Conservation (phyloP, 2,329 filamentous ascomycete genomes). For the Talaromyces pinophilus region DNA sequence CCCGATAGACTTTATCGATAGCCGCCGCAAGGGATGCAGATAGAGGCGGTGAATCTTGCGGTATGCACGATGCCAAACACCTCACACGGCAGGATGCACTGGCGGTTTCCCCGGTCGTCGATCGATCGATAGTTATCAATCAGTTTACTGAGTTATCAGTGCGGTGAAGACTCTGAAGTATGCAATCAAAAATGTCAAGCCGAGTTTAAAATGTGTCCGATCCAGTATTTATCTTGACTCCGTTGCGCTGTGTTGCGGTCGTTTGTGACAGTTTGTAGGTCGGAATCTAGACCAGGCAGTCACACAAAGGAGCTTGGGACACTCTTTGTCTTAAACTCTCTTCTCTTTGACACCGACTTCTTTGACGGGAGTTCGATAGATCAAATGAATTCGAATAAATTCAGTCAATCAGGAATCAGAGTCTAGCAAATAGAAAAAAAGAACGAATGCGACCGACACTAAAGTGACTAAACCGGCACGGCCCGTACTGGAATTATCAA, state of each 20-base stretch:
- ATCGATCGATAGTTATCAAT: slow-evolving; percentile 3
- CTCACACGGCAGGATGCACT: slow-evolving; percentile 9
- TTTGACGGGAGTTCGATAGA: background rate
- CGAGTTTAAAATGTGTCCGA: slow-evolving; percentile 3
- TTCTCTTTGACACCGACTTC: background rate
- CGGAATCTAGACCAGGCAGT: background rate
- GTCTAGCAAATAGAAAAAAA: background rate
- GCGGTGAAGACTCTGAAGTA: background rate
- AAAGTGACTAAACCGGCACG: background rate
- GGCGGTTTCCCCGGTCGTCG: slow-evolving; percentile 8
- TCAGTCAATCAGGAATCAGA: slow-evolving; percentile 2
- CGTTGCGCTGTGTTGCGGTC: background rate
- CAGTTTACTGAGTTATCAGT: background rate
- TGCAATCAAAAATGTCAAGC: background rate
- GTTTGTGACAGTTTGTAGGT: background rate
- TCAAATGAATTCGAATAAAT: background rate
- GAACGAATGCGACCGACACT: background rate
- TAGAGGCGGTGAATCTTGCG: slow-evolving; percentile 13
- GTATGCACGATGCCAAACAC: slow-evolving; percentile 3
- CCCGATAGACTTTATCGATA: slow-evolving; percentile 15
- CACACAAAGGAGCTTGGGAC: slow-evolving; percentile 9
- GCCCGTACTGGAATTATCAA: background rate
- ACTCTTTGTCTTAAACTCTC: background rate
- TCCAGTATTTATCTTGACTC: background rate
- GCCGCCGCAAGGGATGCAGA: slow-evolving; percentile 19